Evolutionary conservation across 768 basidiomycete genomes (phyloP).

Genomic region (Collybia sordida): DNA sequence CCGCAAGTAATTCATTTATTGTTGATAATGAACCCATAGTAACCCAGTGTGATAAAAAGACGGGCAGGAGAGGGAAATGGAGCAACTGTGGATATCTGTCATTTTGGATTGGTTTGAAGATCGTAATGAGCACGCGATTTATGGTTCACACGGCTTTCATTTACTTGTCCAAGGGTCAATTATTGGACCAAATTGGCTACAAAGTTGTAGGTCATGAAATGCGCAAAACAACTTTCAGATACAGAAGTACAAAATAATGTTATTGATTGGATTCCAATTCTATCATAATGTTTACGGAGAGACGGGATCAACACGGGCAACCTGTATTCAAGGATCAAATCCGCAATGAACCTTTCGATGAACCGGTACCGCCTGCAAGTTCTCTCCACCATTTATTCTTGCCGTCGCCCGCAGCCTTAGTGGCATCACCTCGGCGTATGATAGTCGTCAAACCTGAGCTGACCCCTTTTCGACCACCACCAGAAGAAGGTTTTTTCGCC

Average conservation of each 20-base stretch:
- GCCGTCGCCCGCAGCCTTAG: conserved; percentile 11
- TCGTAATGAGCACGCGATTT: conserved; percentile 15
- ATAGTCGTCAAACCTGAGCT: conserved; percentile 63
- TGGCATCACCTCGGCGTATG: conserved; percentile 27
- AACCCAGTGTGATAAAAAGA: not conserved
- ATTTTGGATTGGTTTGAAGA: not conserved
- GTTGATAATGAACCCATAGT: conserved; percentile 44
- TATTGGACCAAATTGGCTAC: no score
- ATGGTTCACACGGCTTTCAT: conserved; percentile 1
- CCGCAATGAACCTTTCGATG: conserved; percentile 21
- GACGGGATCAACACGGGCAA: no score
- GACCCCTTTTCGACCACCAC: conserved; percentile 60
- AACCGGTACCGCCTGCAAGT: conserved; percentile 21
- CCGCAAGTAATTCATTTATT: conserved; percentile 81
- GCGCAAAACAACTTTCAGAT: no score
- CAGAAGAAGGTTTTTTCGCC: conserved; percentile 30
- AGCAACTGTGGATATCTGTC: not conserved
- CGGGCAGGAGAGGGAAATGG: not conserved
- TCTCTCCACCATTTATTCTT: conserved; percentile 48
- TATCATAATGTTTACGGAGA: no score
- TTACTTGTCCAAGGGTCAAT: no score
- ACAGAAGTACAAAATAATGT: no score
- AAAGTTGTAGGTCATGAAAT: no score
- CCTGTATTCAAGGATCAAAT: not conserved
- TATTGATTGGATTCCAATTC: no score